These are phyloP conservation scores for Wickerhamiella dianesei DNA, from an alignment of 805 yeast species.

Conservation along the genomic window DNA sequence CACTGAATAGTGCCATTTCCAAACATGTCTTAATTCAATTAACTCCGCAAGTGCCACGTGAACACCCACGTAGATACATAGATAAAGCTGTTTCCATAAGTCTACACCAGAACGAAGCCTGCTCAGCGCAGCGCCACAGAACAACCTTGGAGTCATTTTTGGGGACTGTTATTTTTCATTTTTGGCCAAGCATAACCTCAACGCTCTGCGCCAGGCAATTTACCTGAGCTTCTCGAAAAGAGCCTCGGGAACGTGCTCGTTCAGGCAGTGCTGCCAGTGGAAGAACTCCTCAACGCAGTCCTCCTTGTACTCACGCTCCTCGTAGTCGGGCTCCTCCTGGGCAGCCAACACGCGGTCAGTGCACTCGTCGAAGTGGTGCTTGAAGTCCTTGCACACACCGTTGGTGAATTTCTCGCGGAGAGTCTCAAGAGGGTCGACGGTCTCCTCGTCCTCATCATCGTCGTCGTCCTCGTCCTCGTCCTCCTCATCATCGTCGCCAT, in stretches of 20 bases:
- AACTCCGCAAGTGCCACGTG: too few relatives aligned
- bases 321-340: conserved; percentile 75
- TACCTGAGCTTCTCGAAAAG: conserved; percentile 77
- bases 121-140: too few relatives aligned
- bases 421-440: conserved; percentile 50
- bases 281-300: conserved; percentile 97
- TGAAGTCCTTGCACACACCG: conserved; percentile 54
- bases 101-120: too few relatives aligned
- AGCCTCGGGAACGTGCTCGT: conserved; percentile 84
- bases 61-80: too few relatives aligned
- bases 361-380: conserved; percentile 90
- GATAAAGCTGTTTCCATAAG: too few relatives aligned
- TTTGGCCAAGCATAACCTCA: too few relatives aligned
- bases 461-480: conserved; percentile 46
- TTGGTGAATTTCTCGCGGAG: conserved; percentile 37
- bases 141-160: too few relatives aligned
- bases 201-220: not conserved
- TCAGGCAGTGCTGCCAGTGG: conserved; percentile 89
- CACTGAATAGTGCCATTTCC: too few relatives aligned
- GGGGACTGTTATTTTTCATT: too few relatives aligned
- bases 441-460: conserved; percentile 58
- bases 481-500: conserved; percentile 31
- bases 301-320: conserved; percentile 69
- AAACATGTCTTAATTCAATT: too few relatives aligned
- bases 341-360: conserved; percentile 86